A percentile compares a stretch with the other conserved stretches of the same genome.
phyloP scores from a whole-genome alignment of 208 protist species.

The Crithidia expoeki region DNA sequence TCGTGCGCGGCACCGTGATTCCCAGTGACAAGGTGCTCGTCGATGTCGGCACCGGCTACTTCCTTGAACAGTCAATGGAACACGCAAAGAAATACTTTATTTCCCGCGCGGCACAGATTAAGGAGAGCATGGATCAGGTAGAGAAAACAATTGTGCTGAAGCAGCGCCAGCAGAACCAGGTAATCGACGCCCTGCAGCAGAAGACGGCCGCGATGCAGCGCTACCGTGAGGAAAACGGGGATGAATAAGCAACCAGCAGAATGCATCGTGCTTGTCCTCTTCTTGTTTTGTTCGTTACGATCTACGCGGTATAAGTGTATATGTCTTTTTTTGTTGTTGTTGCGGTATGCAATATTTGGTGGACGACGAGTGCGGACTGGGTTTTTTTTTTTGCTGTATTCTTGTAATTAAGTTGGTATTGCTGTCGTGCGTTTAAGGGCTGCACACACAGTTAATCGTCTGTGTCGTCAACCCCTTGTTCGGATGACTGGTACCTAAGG shows the following conservation, averaged over 20 bases:
- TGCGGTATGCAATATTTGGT: too few relatives aligned
- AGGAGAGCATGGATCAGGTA: slow-evolving; percentile 79
- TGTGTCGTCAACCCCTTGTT: too few relatives aligned
- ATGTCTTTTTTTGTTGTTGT: not conserved
- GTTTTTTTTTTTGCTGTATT: not conserved
- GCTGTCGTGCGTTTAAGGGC: not conserved
- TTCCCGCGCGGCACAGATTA: slow-evolving; percentile 73
- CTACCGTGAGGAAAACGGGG: slow-evolving; percentile 27
- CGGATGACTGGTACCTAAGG: not conserved
- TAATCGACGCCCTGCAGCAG: slow-evolving; percentile 72
- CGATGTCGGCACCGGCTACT: slow-evolving; percentile 90
- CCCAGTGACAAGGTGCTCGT: slow-evolving; percentile 78
- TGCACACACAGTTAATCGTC: too few relatives aligned
- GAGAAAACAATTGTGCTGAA: slow-evolving; percentile 78
- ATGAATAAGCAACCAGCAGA: slow-evolving; percentile 21
- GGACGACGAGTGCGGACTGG: too few relatives aligned
- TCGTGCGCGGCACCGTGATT: slow-evolving; percentile 69
- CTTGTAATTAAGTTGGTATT: not conserved
- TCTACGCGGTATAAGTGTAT: not conserved
- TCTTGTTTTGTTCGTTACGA: not conserved
- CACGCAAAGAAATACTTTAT: slow-evolving; percentile 75
- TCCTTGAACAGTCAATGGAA: slow-evolving; percentile 77
- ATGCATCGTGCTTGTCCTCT: not conserved
- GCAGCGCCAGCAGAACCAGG: slow-evolving; percentile 84
- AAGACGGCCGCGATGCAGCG: slow-evolving; percentile 66